Conservation (phyloP, 2,329 filamentous ascomycete species). For the Sphaerulina vaccinii region DNA sequence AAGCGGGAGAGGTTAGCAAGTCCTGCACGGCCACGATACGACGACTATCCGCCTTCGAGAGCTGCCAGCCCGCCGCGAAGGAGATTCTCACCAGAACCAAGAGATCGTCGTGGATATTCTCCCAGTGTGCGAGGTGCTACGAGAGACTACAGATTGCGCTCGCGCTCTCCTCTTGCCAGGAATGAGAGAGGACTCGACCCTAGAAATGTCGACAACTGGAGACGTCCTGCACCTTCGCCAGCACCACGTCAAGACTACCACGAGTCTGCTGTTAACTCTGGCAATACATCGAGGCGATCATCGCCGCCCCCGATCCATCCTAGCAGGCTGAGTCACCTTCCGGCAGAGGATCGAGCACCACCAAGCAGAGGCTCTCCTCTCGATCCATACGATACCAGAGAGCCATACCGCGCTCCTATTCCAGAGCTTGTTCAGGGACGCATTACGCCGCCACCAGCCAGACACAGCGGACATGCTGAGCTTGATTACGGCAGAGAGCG, state of each 20-base stretch:
- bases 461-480: slow-evolving; percentile 31
- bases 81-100: slow-evolving; percentile 41
- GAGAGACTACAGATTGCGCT: slow-evolving; percentile 49
- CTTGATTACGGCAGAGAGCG: slow-evolving; percentile 25
- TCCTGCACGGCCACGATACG: slow-evolving; percentile 45
- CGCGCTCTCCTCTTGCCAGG: slow-evolving; percentile 55
- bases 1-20: slow-evolving; percentile 43
- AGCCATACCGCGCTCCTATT: slow-evolving; percentile 33
- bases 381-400: slow-evolving; percentile 30
- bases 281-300: slow-evolving; percentile 59
- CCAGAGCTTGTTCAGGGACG: slow-evolving; percentile 29
- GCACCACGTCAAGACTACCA: slow-evolving; percentile 37
- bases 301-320: slow-evolving; percentile 57
- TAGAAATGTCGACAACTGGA: slow-evolving; percentile 51
- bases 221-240: slow-evolving; percentile 54
- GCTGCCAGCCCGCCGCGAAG: slow-evolving; percentile 39
- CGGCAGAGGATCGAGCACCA: slow-evolving; percentile 35
- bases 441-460: slow-evolving; percentile 37
- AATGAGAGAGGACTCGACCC: slow-evolving; percentile 49
- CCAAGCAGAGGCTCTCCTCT: slow-evolving; percentile 26
- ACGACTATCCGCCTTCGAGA: slow-evolving; percentile 46
- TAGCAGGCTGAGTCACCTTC: slow-evolving; percentile 47
- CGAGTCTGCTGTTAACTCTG: slow-evolving; percentile 55
- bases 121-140: slow-evolving; percentile 29
- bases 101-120: slow-evolving; percentile 39